Evolutionary conservation across 805 yeast genomes (phyloP).

Genomic region (Pichia paraexigua): DNA sequence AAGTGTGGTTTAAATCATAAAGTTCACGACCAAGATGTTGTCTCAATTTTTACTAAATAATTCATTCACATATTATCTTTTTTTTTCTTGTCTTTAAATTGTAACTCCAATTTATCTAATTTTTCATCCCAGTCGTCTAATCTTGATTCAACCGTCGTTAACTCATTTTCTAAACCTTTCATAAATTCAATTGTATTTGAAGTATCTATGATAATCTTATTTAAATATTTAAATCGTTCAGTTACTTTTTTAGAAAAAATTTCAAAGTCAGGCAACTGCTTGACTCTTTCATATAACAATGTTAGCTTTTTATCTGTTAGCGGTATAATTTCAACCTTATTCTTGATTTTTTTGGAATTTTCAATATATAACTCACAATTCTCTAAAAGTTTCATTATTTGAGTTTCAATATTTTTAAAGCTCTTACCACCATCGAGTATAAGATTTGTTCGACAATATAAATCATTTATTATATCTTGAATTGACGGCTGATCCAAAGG

Average conservation of each 20-base stretch:
- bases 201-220: slow-evolving; percentile 9
- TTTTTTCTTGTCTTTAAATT: slow-evolving; percentile 10
- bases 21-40: slow-evolving; percentile 91
- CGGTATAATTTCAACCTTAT: slow-evolving; percentile 3
- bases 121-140: slow-evolving; percentile 19
- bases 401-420: slow-evolving; percentile 10
- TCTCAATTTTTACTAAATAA: slow-evolving; percentile 79
- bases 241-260: slow-evolving; percentile 12
- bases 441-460: slow-evolving; percentile 18
- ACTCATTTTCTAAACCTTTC: slow-evolving; percentile 12
- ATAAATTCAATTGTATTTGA: slow-evolving; percentile 10
- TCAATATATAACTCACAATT: slow-evolving; percentile 10
- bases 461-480: slow-evolving; percentile 21
- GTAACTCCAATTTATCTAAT: slow-evolving; percentile 15
- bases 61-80: slow-evolving; percentile 1
- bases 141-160: slow-evolving; percentile 14
- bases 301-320: slow-evolving; percentile 17
- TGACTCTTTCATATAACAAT: slow-evolving; percentile 15
- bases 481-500: slow-evolving; percentile 10
- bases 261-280: slow-evolving; percentile 16
- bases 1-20: slow-evolving; percentile 85
- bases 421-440: slow-evolving; percentile 14
- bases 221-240: slow-evolving; percentile 16
- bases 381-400: slow-evolving; percentile 9
- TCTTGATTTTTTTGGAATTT: slow-evolving; percentile 8